phyloP scores from a whole-genome alignment of 1,284 basidiomycete species.

The Tilletia horrida region DNA sequence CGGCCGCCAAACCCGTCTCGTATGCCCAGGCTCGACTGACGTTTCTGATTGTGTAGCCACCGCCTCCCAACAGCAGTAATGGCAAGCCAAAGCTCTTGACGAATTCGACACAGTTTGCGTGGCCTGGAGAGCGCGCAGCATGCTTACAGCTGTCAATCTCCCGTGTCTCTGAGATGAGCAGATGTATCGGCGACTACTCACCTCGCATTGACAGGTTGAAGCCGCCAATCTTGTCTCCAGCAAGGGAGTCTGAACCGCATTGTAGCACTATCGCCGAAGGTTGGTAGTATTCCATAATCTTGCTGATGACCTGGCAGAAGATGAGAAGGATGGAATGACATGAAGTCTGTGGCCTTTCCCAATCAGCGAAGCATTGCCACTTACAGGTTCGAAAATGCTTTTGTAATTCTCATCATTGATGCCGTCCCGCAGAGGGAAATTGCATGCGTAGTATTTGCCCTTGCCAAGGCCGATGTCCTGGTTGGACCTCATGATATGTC shows the following conservation, averaged over 20 bases:
- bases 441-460: conserved; percentile 70
- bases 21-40: conserved; percentile 96
- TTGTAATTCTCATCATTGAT: conserved; percentile 95
- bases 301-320: conserved; percentile 72
- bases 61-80: conserved; percentile 86
- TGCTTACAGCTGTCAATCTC: neutral
- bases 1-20: conserved; percentile 94
- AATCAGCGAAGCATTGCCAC: neutral
- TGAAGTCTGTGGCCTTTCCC: neutral
- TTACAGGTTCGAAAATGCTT: conserved; percentile 88
- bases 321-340: conserved; percentile 46
- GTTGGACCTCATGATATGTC: neutral
- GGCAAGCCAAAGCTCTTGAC: conserved; percentile 96
- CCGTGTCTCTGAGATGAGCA: neutral
- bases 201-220: conserved; percentile 97
- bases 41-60: conserved; percentile 98
- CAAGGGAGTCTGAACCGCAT: conserved; percentile 96
- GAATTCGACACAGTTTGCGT: conserved; percentile 94
- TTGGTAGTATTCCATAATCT: conserved; percentile 93
- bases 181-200: conserved; percentile 40
- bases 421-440: conserved; percentile 92
- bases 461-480: conserved; percentile 85
- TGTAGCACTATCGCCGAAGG: conserved; percentile 95
- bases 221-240: conserved; percentile 92
- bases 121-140: conserved; percentile 60